A percentile compares a stretch with the other conserved stretches of the same genome.
phyloP scores from a whole-genome alignment of 352 stramenopile species.

The Plasmopara muralis region DNA sequence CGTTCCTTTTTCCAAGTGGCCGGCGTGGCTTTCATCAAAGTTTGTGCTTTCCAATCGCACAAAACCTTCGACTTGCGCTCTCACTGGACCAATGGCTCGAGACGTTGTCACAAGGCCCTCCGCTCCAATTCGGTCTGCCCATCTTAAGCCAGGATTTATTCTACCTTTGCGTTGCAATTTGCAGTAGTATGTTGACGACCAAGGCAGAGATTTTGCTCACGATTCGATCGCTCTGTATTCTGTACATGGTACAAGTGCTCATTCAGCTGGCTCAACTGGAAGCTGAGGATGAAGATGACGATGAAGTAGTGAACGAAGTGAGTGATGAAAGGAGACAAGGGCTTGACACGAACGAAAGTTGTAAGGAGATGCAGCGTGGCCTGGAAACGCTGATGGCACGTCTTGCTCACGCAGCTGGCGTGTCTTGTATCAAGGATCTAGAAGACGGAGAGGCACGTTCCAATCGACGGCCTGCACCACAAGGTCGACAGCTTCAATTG shows the following conservation, averaged over 20 bases:
- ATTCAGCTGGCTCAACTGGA: conserved; percentile 51
- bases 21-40: conserved; percentile 44
- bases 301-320: conserved; percentile 32
- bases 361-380: conserved; percentile 35
- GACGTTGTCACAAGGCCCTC: conserved; percentile 35
- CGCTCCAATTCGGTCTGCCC: conserved; percentile 47
- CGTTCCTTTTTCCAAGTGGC: conserved; percentile 49
- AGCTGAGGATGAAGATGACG: conserved; percentile 60
- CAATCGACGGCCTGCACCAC: conserved; percentile 17
- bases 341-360: conserved; percentile 1
- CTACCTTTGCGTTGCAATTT: conserved; percentile 65
- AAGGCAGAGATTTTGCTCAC: conserved; percentile 78
- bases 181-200: conserved; percentile 66
- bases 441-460: not conserved
- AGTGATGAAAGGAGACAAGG: conserved; percentile 11
- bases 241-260: conserved; percentile 76
- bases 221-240: conserved; percentile 65
- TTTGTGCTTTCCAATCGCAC: conserved; percentile 42
- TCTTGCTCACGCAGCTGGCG: conserved; percentile 36
- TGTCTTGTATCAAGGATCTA: conserved; percentile 21
- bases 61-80: conserved; percentile 41
- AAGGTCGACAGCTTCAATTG: conserved; percentile 48
- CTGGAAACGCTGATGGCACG: conserved; percentile 52
- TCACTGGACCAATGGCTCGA: conserved; percentile 43
- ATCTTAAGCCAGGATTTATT: conserved; percentile 73